These are phyloP conservation scores for Hura crepitans DNA, from an alignment of 441 rosid genomes.

Conservation along the genomic window DNA sequence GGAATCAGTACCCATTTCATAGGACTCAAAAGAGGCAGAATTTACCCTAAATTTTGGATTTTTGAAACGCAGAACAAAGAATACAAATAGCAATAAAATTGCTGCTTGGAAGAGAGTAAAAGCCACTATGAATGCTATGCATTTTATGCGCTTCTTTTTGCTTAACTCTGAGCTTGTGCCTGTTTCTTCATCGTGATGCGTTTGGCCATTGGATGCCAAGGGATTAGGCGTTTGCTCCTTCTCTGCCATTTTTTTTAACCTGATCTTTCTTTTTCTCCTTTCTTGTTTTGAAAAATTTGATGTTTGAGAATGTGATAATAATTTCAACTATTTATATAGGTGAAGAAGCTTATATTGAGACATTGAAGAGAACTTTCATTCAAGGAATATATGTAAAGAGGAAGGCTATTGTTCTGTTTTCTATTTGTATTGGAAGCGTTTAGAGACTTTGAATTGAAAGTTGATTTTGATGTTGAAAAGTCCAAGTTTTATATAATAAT, in stretches of 20 bases:
- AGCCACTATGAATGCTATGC: conserved; percentile 8
- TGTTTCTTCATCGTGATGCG: not conserved
- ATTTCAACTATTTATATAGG: not conserved
- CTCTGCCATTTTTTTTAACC: conserved; percentile 8
- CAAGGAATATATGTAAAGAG: not conserved
- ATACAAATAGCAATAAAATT: conserved; percentile 4
- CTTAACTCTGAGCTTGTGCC: not conserved
- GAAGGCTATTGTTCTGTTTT: not conserved
- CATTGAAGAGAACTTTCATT: not conserved
- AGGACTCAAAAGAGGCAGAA: not conserved
- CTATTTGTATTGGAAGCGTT: not conserved
- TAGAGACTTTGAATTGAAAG: not conserved
- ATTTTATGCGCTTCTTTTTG: conserved; percentile 15
- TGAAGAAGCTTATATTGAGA: no score
- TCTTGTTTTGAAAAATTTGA: not conserved
- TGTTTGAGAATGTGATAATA: not conserved
- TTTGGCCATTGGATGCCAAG: conserved; percentile 2
- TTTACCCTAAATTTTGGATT: conserved; percentile 14
- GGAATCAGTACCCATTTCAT: not conserved
- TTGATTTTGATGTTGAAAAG: not conserved
- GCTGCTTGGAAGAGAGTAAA: conserved; percentile 18
- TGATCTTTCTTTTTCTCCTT: not conserved
- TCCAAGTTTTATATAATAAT: not conserved
- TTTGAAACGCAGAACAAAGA: conserved; percentile 8
- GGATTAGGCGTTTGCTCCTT: not conserved